Evolutionary conservation across 352 stramenopile species (phyloP), one percentile per base, ranked within the genome.

Genomic region (Vaucheria bursata): DNA sequence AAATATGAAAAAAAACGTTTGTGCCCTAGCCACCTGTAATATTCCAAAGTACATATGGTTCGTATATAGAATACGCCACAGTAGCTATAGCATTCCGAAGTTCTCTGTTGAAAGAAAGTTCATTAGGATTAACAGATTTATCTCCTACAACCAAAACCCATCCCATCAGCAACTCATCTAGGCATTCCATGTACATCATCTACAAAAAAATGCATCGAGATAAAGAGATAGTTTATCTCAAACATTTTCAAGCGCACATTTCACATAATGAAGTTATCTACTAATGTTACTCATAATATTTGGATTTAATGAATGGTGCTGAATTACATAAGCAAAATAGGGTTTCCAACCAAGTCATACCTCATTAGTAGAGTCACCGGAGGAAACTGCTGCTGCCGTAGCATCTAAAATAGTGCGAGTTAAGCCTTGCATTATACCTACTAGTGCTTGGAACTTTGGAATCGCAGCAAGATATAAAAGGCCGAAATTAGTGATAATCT

Each of bases 91-190:
- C 78, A 7, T 71, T 73, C 40, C 49, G 36, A 25, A 79, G n/a
- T 37, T 68, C 66, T 25, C 64, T 39, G 18, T 83, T 69, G 68
- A 74, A 71, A 34, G 53, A 31, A 2, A 7, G 31, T 0, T 75
- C 6, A 31, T 36, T 36, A n/a, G 32, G 18, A 0, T 29, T 69
- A 29, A 77, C 37, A 35, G 37, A 37, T 5, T 25, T 35, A 39
- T 83, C 78, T 34, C 72, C 73, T 1, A 67, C 74, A 67, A 83
- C 73, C 25, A 74, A 45, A 18, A 79, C 73, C 78, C 78, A 83
- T 31, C 50, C 50, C 75, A 81, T 75, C 39, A 83, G 53, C 32
- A 83, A 69, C 31, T 73, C 34, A 35, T 79, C 72, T 36, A 83
- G 81, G 18, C 50, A 37, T 70, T 80, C 78, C 31, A 78, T 40